These are phyloP conservation scores for Scheffersomyces stambukii DNA, from an alignment of 1,139 yeast genomes.

Conservation along the genomic window DNA sequence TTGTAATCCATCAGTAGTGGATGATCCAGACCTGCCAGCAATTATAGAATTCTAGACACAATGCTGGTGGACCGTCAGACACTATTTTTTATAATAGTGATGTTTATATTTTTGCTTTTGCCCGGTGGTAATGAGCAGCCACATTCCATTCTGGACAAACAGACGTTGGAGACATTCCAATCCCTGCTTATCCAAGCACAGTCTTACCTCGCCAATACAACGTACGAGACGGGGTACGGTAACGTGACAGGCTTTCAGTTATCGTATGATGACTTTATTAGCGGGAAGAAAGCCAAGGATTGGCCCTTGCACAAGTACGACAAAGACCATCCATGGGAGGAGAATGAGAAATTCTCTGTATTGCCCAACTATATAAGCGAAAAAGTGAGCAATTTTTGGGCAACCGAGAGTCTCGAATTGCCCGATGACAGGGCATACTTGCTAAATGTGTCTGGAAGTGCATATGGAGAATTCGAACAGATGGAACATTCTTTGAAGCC, in stretches of 20 bases:
- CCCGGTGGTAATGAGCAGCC: constrained; percentile 25
- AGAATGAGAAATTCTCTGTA: constrained; percentile 50
- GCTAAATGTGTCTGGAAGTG: constrained; percentile 48
- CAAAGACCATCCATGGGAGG: constrained; percentile 46
- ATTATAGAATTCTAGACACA: too few relatives aligned
- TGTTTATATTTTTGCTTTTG: constrained; percentile 33
- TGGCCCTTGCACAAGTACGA: constrained; percentile 54
- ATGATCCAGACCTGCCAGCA: too few relatives aligned
- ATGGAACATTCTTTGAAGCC: constrained; percentile 12
- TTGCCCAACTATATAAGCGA: constrained; percentile 57
- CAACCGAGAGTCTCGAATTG: constrained; percentile 16
- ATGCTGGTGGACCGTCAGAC: constrained; percentile 39
- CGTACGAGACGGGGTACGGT: constrained; percentile 55
- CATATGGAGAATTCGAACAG: constrained; percentile 41
- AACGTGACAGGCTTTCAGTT: constrained; percentile 69
- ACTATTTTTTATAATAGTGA: constrained; percentile 31
- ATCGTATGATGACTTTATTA: constrained; percentile 53
- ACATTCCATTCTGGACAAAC: constrained; percentile 24
- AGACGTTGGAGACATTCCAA: constrained; percentile 25
- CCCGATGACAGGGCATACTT: constrained; percentile 31
- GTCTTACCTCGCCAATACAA: constrained; percentile 33
- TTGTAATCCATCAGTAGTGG: too few relatives aligned
- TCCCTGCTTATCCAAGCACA: constrained; percentile 27
- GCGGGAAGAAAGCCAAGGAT: constrained; percentile 39
- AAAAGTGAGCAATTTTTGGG: constrained; percentile 50